Base-by-base conservation (phyloP, 371 early-diverging fungal species). In the Syncephalastrum monosporum region DNA sequence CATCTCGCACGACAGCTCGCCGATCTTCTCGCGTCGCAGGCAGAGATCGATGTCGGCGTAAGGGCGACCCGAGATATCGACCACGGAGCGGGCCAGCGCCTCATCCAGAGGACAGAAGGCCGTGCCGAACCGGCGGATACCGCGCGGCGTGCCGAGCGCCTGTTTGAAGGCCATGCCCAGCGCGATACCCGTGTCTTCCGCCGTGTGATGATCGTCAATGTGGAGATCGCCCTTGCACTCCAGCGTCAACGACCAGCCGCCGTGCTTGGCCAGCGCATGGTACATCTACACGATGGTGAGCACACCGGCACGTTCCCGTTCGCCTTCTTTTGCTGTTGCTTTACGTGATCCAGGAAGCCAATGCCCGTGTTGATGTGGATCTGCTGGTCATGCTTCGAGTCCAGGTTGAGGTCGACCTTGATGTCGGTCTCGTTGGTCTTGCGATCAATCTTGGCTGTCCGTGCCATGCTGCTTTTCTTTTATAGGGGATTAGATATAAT, bases 191-290 rank as follows among this genome's bases (percentile, higher is more conserved):
- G 91, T 89, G 68, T 98, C 98, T 70, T 98, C 97, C 24, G 94
- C 94, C 15, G 97, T 92, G 78, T 98, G 98, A 65, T 98, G 97
- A 72, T 98, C 97, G 72, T 97, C 96, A 57, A 98, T 93, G 62
- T 97, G 88, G 54, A 96, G 76, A 68, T 97, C 97, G 42, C 97
- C 98, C 46, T 78, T 79, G 79, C 97, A 96, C 24, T 64, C 67
- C 25, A 97, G 60, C 4, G 72, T 71, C 52, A 97, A 79, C 8
- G 93, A 89, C 96, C 94, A 95, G 16, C 89, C 85, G 47, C 88
- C 80, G 71, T 98, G 97, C 69, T 97, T 97, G 14, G 97, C 94
- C 42, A 98, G 82, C 5, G 98, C 97, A 69, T 95, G 93, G 65
- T 92, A 89, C 96, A 97, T 97, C 93, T 88, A 82, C 25, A 21